Conservation (phyloP, 2,329 filamentous ascomycete species). For the Davidsoniella eucalypti region DNA sequence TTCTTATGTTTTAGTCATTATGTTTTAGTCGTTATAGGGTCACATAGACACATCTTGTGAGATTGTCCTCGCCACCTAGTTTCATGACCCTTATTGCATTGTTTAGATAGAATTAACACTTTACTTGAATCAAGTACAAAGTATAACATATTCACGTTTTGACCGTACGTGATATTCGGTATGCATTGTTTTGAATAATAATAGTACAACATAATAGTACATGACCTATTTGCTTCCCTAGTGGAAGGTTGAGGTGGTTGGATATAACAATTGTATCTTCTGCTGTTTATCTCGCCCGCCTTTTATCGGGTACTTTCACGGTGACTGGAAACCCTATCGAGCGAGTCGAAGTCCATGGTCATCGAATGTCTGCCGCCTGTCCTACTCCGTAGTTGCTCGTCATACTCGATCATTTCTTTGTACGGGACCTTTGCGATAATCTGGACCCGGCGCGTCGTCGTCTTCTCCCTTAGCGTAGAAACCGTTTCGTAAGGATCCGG, state of each 20-base stretch:
- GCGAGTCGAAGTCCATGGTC: constrained; percentile 41
- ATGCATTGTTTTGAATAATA: too few relatives aligned
- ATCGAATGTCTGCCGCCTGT: constrained; percentile 61
- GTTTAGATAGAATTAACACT: not conserved
- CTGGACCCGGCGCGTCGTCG: constrained; percentile 34
- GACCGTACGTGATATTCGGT: not conserved
- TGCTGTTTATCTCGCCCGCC: not conserved
- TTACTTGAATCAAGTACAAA: not conserved
- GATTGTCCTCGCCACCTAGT: not conserved
- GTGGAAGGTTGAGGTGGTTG: too few relatives aligned
- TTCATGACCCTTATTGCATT: not conserved
- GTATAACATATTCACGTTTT: not conserved
- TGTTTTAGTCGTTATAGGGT: not conserved
- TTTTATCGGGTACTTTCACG: constrained; percentile 25
- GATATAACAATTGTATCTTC: too few relatives aligned
- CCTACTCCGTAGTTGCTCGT: constrained; percentile 74
- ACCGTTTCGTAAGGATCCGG: constrained; percentile 61
- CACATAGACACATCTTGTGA: not conserved
- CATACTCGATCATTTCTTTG: constrained; percentile 92
- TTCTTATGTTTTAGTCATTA: not conserved
- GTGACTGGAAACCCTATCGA: constrained; percentile 36
- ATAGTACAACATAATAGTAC: too few relatives aligned
- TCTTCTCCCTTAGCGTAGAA: constrained; percentile 38
- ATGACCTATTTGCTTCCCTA: too few relatives aligned
- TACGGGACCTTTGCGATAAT: constrained; percentile 80